A percentile compares a stretch with the other conserved stretches of the same genome.
Evolutionary conservation across 768 basidiomycete species (phyloP).

Genomic region (Naganishia onofrii): DNA sequence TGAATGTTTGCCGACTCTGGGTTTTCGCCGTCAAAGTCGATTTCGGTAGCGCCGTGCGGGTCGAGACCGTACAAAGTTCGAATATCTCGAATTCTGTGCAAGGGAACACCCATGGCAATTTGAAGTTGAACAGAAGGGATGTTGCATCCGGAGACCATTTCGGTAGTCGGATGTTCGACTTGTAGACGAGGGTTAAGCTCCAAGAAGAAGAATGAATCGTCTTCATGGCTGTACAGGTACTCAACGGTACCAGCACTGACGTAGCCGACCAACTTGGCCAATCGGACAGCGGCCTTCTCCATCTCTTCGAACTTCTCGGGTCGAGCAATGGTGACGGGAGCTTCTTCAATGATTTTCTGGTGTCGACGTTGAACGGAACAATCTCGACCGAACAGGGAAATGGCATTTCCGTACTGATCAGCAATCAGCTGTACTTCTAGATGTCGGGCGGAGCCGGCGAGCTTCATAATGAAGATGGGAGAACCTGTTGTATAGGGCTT

Average conservation of each 20-base stretch:
- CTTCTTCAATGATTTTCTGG: conserved; percentile 99
- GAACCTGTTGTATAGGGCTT: conserved; percentile 62
- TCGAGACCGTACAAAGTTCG: conserved; percentile 92
- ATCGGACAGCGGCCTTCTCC: conserved; percentile 97
- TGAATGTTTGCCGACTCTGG: conserved; percentile 84
- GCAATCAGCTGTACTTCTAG: conserved; percentile 96
- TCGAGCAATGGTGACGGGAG: conserved; percentile 94
- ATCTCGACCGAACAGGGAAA: conserved; percentile 97
- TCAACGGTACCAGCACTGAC: conserved; percentile 98
- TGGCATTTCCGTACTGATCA: conserved; percentile 98
- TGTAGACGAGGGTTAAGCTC: conserved; percentile 99
- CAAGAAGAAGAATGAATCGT: conserved; percentile 94
- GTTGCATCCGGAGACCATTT: conserved; percentile 99
- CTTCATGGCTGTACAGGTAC: conserved; percentile 91
- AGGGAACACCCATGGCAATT: conserved; percentile 94
- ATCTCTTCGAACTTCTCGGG: conserved; percentile 90
- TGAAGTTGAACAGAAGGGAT: conserved; percentile 95
- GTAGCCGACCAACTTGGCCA: conserved; percentile 98
- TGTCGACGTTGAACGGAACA: conserved; percentile 99
- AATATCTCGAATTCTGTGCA: conserved; percentile 93
- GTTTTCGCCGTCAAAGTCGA: conserved; percentile 92
- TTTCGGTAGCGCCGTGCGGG: conserved; percentile 80
- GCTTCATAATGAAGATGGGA: conserved; percentile 99
- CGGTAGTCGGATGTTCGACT: conserved; percentile 98
- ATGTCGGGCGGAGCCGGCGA: conserved; percentile 94